A percentile compares a stretch with the other conserved stretches of the same genome.
phyloP scores from a whole-genome alignment of 2,329 filamentous ascomycete genomes.

The Nemania serpens region DNA sequence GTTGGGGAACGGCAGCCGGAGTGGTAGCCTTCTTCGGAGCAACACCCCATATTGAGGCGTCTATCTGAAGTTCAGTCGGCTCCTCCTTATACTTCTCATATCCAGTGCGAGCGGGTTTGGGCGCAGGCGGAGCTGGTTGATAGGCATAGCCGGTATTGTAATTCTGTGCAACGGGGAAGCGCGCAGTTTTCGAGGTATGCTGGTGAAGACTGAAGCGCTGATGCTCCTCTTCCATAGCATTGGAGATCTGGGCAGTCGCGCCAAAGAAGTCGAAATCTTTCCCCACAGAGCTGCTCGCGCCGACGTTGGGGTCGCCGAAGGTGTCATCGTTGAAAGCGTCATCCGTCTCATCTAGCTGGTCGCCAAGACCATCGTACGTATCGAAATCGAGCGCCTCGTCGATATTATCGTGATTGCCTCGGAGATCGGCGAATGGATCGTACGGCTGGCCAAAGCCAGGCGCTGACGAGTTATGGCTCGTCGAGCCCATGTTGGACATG shows the following conservation, averaged over 20 bases:
- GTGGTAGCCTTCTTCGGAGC: slow-evolving; percentile 62
- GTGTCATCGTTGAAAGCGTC: slow-evolving; percentile 98
- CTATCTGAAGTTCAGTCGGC: slow-evolving; percentile 87
- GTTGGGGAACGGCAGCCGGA: slow-evolving; percentile 34
- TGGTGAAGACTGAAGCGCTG: slow-evolving; percentile 79
- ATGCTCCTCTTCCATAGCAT: slow-evolving; percentile 90
- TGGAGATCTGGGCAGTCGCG: slow-evolving; percentile 82
- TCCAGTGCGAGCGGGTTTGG: slow-evolving; percentile 73
- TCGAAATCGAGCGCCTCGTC: slow-evolving; percentile 76
- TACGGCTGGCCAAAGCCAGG: slow-evolving; percentile 81
- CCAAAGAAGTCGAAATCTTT: slow-evolving; percentile 98
- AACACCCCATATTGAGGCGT: slow-evolving; percentile 90
- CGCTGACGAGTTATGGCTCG: slow-evolving; percentile 67
- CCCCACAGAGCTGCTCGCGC: slow-evolving; percentile 62
- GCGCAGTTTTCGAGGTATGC: slow-evolving; percentile 56
- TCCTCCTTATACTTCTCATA: slow-evolving; percentile 92
- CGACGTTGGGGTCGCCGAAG: slow-evolving; percentile 64
- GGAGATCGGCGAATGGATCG: slow-evolving; percentile 87
- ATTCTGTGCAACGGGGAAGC: slow-evolving; percentile 41
- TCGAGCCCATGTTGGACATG: slow-evolving; percentile 55
- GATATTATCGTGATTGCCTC: slow-evolving; percentile 63
- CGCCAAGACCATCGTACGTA: slow-evolving; percentile 92
- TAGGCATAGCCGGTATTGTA: slow-evolving; percentile 41
- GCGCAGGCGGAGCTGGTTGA: slow-evolving; percentile 48
- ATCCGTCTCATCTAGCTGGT: slow-evolving; percentile 86